These are phyloP conservation scores for Aspergillus taichungensis DNA, from an alignment of 495 filamentous ascomycete genomes.

Conservation along the genomic window DNA sequence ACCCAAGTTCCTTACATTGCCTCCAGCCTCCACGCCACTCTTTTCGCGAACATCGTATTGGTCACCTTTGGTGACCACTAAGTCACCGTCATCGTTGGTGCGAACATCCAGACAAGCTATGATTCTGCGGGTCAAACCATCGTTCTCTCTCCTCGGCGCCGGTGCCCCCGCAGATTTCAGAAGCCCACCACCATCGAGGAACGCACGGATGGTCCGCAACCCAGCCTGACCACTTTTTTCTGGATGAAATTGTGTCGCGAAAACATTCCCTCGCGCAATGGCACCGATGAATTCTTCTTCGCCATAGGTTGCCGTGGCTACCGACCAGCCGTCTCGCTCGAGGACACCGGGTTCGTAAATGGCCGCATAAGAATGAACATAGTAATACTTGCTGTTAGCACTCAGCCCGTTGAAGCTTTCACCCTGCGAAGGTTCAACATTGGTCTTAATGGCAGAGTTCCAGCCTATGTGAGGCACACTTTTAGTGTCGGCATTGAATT, in stretches of 20 bases:
- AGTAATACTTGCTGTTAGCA: conserved; percentile 89
- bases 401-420: conserved; percentile 64
- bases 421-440: conserved; percentile 33
- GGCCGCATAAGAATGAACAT: conserved; percentile 90
- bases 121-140: conserved; percentile 77
- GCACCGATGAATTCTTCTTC: conserved; percentile 88
- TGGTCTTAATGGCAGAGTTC: conserved; percentile 69
- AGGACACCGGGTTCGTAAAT: conserved; percentile 62
- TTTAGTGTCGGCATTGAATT: conserved; percentile 70
- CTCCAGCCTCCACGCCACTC: conserved; percentile 42
- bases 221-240: conserved; percentile 94
- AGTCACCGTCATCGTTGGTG: conserved; percentile 88
- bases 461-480: conserved; percentile 96
- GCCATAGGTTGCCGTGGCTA: conserved; percentile 82
- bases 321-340: conserved; percentile 73
- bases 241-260: conserved; percentile 94
- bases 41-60: conserved; percentile 99
- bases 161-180: conserved; percentile 28
- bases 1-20: conserved; percentile 82
- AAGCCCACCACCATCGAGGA: conserved; percentile 58
- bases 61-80: conserved; percentile 97
- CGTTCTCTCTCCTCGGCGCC: conserved; percentile 22
- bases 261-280: conserved; percentile 69
- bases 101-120: conserved; percentile 96
- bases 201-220: conserved; percentile 72